Percentiles rank a stretch among this genome's conserved stretches.
phyloP scores from a whole-genome alignment of 2,329 filamentous ascomycete genomes.

The Colletotrichum lindemuthianum region DNA sequence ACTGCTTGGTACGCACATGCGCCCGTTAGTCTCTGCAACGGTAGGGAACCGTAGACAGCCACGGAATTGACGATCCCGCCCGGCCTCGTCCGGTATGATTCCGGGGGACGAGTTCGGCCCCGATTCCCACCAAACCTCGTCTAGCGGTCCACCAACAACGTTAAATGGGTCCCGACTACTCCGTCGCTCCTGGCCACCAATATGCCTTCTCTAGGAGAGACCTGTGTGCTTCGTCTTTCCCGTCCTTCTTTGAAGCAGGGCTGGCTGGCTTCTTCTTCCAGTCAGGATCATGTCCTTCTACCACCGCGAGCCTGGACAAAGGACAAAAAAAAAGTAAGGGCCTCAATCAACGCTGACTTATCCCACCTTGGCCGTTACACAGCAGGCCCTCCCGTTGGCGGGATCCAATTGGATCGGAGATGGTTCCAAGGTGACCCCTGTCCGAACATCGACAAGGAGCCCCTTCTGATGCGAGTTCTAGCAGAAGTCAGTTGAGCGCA shows the following conservation, averaged over 20 bases:
- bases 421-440: conserved; percentile 12
- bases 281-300: too few relatives aligned
- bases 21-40: not conserved
- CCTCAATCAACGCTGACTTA: conserved; percentile 30
- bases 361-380: conserved; percentile 13
- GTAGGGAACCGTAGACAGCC: conserved; percentile 14
- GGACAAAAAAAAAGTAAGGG: not conserved
- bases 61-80: conserved; percentile 22
- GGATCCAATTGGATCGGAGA: conserved; percentile 23
- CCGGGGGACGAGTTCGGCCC: not conserved
- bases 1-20: too few relatives aligned
- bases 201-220: too few relatives aligned
- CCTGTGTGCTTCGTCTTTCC: too few relatives aligned
- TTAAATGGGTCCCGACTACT: too few relatives aligned
- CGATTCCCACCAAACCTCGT: conserved; percentile 3
- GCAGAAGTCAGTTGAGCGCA: conserved; percentile 18
- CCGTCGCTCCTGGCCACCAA: too few relatives aligned
- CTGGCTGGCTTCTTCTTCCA: too few relatives aligned
- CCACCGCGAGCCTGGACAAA: not conserved
- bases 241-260: too few relatives aligned
- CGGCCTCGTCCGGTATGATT: conserved; percentile 23
- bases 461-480: conserved; percentile 10
- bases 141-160: conserved; percentile 10
- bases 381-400: conserved; percentile 1
- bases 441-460: conserved; percentile 10